phyloP scores from a whole-genome alignment of 2,329 filamentous ascomycete genomes.

The Didymella lethalis region DNA sequence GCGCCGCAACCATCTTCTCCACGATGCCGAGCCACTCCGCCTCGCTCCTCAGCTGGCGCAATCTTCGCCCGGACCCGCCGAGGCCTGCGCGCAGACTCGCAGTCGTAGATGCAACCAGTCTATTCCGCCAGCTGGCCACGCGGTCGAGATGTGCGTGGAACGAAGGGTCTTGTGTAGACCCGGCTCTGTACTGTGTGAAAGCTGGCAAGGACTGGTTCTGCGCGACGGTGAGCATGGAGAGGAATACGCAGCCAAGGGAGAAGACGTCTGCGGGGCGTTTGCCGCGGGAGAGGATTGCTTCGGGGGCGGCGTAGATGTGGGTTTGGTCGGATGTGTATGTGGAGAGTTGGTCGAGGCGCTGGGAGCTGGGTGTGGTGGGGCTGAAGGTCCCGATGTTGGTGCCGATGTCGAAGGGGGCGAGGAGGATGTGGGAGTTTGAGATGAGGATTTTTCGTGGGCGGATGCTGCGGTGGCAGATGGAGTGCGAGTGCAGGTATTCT shows the following conservation, averaged over 20 bases:
- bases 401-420: conserved; percentile 50
- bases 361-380: conserved; percentile 37
- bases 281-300: conserved; percentile 47
- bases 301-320: conserved; percentile 52
- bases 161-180: conserved; percentile 46
- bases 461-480: conserved; percentile 49
- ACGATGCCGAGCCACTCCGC: conserved; percentile 48
- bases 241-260: conserved; percentile 51
- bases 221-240: conserved; percentile 50
- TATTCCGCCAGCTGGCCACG: conserved; percentile 46
- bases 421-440: conserved; percentile 44
- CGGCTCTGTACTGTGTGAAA: conserved; percentile 47
- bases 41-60: conserved; percentile 46
- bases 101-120: conserved; percentile 43
- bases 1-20: conserved; percentile 46
- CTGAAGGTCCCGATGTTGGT: conserved; percentile 39
- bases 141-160: conserved; percentile 52
- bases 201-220: conserved; percentile 47
- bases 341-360: conserved; percentile 42
- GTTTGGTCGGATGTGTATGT: conserved; percentile 46
- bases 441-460: conserved; percentile 52
- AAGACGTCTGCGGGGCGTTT: conserved; percentile 52
- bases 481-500: conserved; percentile 49
- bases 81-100: conserved; percentile 41
- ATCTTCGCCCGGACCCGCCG: conserved; percentile 39